Conservation (phyloP, 441 rosid species). For the Pelargonium cotyledonis region DNA sequence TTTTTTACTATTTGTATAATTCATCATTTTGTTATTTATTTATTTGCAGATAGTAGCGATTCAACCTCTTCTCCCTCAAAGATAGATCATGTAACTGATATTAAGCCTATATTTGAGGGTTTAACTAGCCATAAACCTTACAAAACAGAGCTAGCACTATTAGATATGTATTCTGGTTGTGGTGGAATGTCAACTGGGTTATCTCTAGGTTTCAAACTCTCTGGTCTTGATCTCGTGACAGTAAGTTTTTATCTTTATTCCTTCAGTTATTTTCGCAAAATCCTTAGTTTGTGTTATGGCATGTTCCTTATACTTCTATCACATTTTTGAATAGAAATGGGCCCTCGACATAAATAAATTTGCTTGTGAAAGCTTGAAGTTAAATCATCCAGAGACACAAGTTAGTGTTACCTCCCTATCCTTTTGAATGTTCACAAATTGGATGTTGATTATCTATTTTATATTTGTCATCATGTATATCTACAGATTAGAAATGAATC, state of each 20-base stretch:
- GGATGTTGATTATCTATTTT: background rate
- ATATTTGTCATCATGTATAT: constrained; percentile 12
- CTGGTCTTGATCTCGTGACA: constrained; percentile 49
- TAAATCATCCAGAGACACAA: constrained; percentile 58
- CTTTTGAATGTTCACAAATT: background rate
- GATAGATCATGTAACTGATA: constrained; percentile 5
- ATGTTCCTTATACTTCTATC: background rate
- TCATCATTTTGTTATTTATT: background rate
- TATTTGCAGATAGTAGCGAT: background rate
- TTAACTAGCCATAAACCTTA: background rate
- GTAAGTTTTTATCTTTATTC: constrained; percentile 24
- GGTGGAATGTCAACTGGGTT: constrained; percentile 86
- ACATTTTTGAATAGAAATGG: constrained; percentile 42
- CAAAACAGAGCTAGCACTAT: constrained; percentile 30
- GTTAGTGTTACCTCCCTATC: constrained; percentile 22
- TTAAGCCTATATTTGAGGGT: constrained; percentile 14
- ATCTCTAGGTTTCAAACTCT: constrained; percentile 55
- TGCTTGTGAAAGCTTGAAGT: constrained; percentile 50
- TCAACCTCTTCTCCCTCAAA: constrained; percentile 10
- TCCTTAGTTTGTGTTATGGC: background rate
- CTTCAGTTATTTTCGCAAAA: background rate
- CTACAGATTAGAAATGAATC: background rate
- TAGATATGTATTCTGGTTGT: constrained; percentile 76
- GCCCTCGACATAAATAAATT: constrained; percentile 55
- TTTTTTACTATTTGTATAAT: background rate